phyloP scores from a whole-genome alignment of 306 rosid genomes.

The Quercus aquifolioides region DNA sequence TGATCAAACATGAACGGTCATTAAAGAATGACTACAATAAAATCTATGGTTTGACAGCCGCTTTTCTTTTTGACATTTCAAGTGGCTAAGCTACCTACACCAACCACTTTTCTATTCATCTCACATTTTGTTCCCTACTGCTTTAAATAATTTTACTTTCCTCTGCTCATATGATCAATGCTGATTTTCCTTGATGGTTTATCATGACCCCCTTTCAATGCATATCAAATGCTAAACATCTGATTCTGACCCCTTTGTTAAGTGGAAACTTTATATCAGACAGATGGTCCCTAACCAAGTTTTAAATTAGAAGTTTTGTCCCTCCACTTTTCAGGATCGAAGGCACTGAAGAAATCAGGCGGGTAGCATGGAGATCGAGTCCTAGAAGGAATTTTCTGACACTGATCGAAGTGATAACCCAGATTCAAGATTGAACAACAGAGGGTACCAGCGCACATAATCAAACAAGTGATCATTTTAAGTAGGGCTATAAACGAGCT shows the following conservation, averaged over 20 bases:
- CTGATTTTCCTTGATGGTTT: background rate
- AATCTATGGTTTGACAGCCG: too few species aligned
- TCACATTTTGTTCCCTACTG: background rate
- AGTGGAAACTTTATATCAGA: background rate
- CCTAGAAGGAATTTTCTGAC: too few species aligned
- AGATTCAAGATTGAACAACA: slow-evolving; percentile 53
- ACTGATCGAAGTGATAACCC: slow-evolving; percentile 32
- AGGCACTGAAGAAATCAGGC: slow-evolving; percentile 68
- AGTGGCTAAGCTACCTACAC: background rate
- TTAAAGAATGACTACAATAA: too few species aligned
- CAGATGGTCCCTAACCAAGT: background rate
- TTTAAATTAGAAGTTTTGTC: background rate
- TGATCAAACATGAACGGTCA: too few species aligned
- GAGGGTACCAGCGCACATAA: slow-evolving; percentile 41
- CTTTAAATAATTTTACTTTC: background rate
- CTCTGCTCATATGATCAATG: background rate
- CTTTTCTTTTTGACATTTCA: too few species aligned
- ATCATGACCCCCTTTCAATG: background rate
- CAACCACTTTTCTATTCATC: background rate
- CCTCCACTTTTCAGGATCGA: slow-evolving; percentile 57
- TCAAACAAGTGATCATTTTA: slow-evolving; percentile 4
- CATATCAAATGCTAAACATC: background rate
- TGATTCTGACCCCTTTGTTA: background rate
- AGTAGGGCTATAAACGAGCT: background rate
- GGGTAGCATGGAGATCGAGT: slow-evolving; percentile 69